Evolutionary conservation across 345 rosid species (phyloP), one percentile per base, ranked within the genome.

Genomic region (Lepidium aucheri): DNA sequence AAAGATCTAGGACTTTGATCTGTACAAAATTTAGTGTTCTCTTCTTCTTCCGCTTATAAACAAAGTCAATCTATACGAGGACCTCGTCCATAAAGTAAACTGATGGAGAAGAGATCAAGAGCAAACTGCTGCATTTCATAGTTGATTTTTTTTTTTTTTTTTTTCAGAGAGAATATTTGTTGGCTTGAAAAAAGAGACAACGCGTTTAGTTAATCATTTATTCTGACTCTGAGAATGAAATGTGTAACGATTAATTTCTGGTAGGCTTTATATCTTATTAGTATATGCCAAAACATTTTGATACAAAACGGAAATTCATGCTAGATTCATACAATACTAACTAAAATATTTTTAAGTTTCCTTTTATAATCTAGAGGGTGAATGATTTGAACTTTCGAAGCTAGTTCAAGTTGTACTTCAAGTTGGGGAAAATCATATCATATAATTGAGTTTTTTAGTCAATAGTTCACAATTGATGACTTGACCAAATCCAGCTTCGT

Each of bases 81-180:
- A 73, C 72, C 33, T 73, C 67, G 67, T 73, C 72, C 67, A 65
- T 66, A 43, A 54, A 53, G 63, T 52, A 60, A 72, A 57, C 70
- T 65, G 66, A 65, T 64, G 40, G 36, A 30, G 7, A 44, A 24
- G n/a, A 9, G 20, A 57, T 59, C 49, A 65, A 28, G 60, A 58
- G 66, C 61, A 15, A 65, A 65, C 55, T 65, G 50, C 46, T 41
- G 60, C 67, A 33, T 50, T 72, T 47, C 32, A 49, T 1, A 60
- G 26, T 16, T 12, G 32, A 18, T 44, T 17, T n/a, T 46, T 2
- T 2, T 24, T 16, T 53, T 43, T 24, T 28, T 17, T 30, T 46
- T 4, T 7, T 10, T 53, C 35, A 10, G 17, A 47, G 18, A 32
- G 75, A 63, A 65, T 72, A 57, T 72, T 65, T 72, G 60, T 56